Base-by-base conservation (phyloP, 371 early-diverging fungal species). In the Entomophthora muscae region DNA sequence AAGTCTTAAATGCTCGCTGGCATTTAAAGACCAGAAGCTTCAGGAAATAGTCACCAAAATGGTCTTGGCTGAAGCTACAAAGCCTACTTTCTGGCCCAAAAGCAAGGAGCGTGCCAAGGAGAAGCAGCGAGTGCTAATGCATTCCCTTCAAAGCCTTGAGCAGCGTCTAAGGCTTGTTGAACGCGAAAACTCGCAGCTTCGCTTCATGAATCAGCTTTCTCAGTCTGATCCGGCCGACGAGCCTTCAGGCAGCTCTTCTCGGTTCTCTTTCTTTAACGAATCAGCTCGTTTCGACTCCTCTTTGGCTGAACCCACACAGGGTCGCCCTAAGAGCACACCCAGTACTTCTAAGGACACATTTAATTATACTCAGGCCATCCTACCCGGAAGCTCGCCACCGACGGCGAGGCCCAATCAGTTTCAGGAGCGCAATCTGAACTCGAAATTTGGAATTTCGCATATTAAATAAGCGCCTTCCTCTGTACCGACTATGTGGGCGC, bases 21-120 rank as follows among this genome's bases (percentile, higher is more conserved):
- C 32, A 21, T 31, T 33, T 27, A 62, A 62, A 26, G 62, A 62
- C 3, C 62, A 62, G 24, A 62, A 62, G 21, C 32, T 62, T 17
- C 62, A 62, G 28, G 62, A 33, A 13, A 7, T 62, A 24, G 62
- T 62, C 21, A 63, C 64, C 32, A 63, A 63, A 31, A 29, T 63
- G 17, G 64, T 63, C 7, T 32, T 55, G 13, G 26, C 55, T 17
- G 64, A 63, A 26, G 53, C 64, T 12, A 30, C 32, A 3, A 52
- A 53, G n/a, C 64, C 62, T 22, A 62, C 21, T 53, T 62, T 62
- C 53, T 62, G 32, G 42, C 27, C 42, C 24, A 62, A 62, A n/a
- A 10, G 42, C 27, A 51, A 52, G 30, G 61, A 61, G 28, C 31
- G 42, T n/a, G 10, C 17, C 12, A 62, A 62, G 30, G 62, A 62